Evolutionary conservation across 139 green algal genomes (phyloP).

Genomic region (Edaphochlamys debaryana): DNA sequence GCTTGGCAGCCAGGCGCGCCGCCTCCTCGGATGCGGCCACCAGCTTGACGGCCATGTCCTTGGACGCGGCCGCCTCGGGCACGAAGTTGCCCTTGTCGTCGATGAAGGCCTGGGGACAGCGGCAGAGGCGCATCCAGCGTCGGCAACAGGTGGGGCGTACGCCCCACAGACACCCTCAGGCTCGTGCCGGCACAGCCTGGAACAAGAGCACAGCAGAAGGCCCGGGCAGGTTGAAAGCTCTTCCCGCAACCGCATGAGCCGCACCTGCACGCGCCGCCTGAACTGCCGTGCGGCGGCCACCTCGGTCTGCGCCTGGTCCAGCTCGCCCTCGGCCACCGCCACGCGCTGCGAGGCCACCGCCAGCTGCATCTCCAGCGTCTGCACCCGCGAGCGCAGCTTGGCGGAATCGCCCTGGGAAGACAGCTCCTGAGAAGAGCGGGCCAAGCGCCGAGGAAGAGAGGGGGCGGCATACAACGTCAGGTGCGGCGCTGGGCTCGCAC

Average conservation of each 20-base stretch:
- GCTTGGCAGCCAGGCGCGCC: background rate
- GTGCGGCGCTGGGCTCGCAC: background rate
- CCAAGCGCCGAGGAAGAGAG: background rate
- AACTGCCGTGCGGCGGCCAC: constrained; percentile 26
- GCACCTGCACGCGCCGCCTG: constrained; percentile 17
- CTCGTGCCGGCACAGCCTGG: too few relatives aligned
- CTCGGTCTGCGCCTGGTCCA: constrained; percentile 31
- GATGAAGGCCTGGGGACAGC: constrained; percentile 7
- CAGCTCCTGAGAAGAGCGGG: constrained; percentile 11
- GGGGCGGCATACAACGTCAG: background rate
- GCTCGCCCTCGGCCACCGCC: constrained; percentile 38
- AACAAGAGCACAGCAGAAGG: too few relatives aligned
- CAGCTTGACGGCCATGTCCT: constrained; percentile 16
- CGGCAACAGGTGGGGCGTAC: too few relatives aligned
- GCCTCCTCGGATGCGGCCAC: constrained; percentile 24
- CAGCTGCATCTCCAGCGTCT: constrained; percentile 40
- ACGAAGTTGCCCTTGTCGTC: too few relatives aligned
- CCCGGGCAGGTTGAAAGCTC: too few relatives aligned
- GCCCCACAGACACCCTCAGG: too few relatives aligned
- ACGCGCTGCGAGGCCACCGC: constrained; percentile 40
- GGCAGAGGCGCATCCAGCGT: too few relatives aligned
- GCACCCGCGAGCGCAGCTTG: background rate
- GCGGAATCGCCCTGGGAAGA: background rate
- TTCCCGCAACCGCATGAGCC: too few relatives aligned
- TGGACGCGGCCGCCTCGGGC: background rate